These are phyloP conservation scores for Dioscorea zingiberensis DNA, from an alignment of 106 monocot species.

Conservation along the genomic window DNA sequence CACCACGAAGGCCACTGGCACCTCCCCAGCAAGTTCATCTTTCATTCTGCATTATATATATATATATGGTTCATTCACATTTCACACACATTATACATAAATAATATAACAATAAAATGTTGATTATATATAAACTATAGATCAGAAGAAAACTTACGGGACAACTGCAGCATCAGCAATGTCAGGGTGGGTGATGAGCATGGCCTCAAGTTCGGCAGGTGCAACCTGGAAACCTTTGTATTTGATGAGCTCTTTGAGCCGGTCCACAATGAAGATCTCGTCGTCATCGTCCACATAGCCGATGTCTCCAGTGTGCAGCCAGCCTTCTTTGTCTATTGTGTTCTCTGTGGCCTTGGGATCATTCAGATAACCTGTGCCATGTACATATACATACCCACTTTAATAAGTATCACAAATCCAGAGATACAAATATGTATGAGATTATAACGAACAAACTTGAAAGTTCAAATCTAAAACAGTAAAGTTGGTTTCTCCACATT, in stretches of 20 bases:
- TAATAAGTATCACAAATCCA: no score
- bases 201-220: conserved; percentile 60
- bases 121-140: no score
- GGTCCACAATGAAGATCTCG: conserved; percentile 88
- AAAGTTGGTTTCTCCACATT: no score
- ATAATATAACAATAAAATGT: no score
- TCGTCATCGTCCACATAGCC: conserved; percentile 82
- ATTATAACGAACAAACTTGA: no score
- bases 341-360: conserved; percentile 69
- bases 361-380: conserved; percentile 65
- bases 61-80: no score
- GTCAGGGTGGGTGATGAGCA: conserved; percentile 52
- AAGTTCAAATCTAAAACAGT: no score
- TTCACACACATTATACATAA: no score
- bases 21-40: conserved; percentile 54
- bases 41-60: conserved; percentile 41
- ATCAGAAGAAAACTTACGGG: conserved; percentile 33
- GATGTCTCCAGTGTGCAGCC: conserved; percentile 92
- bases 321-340: conserved; percentile 75
- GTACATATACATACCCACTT: no score
- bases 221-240: conserved; percentile 72
- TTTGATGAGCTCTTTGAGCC: conserved; percentile 94
- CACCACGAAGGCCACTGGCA: conserved; percentile 77
- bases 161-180: conserved; percentile 50
- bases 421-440: no score